A percentile compares a stretch with the other conserved stretches of the same genome.
Conservation (phyloP, 805 yeast species). For the Lachancea sp. region DNA sequence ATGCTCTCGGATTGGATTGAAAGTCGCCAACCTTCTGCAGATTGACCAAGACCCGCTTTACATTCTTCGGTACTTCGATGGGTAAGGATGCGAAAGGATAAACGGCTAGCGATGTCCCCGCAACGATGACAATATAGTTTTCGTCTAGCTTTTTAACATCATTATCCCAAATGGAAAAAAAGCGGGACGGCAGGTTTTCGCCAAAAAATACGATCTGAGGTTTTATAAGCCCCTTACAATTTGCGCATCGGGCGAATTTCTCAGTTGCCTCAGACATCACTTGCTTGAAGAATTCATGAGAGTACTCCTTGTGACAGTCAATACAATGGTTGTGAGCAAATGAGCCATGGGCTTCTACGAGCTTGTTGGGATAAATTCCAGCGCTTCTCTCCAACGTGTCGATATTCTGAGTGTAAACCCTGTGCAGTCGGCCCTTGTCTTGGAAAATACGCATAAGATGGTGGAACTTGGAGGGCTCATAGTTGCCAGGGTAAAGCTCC, state of each 20-base stretch:
- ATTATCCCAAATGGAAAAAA: constrained; percentile 63
- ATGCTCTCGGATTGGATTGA: constrained; percentile 41
- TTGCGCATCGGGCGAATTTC: constrained; percentile 42
- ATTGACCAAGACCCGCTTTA: constrained; percentile 63
- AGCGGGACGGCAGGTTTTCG: constrained; percentile 67
- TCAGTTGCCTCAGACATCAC: constrained; percentile 30
- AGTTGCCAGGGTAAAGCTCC: constrained; percentile 85
- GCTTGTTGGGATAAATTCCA: constrained; percentile 55
- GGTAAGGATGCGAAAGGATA: constrained; percentile 88
- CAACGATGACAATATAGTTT: constrained; percentile 67
- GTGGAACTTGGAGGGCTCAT: constrained; percentile 78
- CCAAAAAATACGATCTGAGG: constrained; percentile 96
- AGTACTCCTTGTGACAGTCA: constrained; percentile 56
- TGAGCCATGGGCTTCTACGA: constrained; percentile 94
- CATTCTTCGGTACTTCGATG: constrained; percentile 44
- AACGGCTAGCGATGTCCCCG: constrained; percentile 88
- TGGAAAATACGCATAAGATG: constrained; percentile 60
- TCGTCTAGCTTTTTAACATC: constrained; percentile 42
- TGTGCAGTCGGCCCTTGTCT: constrained; percentile 50
- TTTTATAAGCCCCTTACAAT: constrained; percentile 72
- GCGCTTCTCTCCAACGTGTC: constrained; percentile 87
- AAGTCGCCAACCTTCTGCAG: constrained; percentile 75
- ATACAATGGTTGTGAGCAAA: constrained; percentile 83
- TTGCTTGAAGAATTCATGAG: constrained; percentile 39
- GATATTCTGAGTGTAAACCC: constrained; percentile 89